These are phyloP conservation scores for Scheffersomyces stambukii DNA, from an alignment of 1,139 yeast species.

Conservation along the genomic window DNA sequence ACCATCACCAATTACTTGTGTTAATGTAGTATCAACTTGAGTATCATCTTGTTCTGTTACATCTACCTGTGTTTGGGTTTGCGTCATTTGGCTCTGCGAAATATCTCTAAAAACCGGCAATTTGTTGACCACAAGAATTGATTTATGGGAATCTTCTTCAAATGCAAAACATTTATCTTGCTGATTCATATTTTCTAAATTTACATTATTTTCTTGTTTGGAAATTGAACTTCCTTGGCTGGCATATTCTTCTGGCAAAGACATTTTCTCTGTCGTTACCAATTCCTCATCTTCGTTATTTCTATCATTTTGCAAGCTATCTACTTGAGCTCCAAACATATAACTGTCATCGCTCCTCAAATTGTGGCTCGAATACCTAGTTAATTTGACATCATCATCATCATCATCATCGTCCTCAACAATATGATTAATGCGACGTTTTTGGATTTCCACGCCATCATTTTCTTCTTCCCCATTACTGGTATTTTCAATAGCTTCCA, in stretches of 20 bases:
- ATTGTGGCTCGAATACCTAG: slow-evolving; percentile 4
- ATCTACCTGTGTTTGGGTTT: slow-evolving; percentile 16
- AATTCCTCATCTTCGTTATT: slow-evolving; percentile 2
- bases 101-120: no score
- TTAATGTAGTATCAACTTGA: slow-evolving; percentile 15
- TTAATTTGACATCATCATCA: slow-evolving; percentile 16
- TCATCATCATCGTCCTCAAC: slow-evolving; percentile 11
- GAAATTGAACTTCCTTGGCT: no score
- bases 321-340: slow-evolving; percentile 26
- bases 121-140: no score
- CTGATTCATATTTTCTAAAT: no score
- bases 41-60: slow-evolving; percentile 9
- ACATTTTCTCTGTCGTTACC: neutral
- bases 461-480: slow-evolving; percentile 5
- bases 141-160: no score
- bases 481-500: slow-evolving; percentile 2
- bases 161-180: no score
- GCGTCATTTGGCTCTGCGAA: no score
- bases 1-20: slow-evolving; percentile 16
- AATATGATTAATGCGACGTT: no score
- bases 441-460: slow-evolving; percentile 8
- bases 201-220: no score
- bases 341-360: slow-evolving; percentile 28
- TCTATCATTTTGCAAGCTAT: slow-evolving; percentile 1
- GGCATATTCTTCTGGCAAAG: no score